phyloP scores from a whole-genome alignment of 352 stramenopile species.

The Elongisporangium undulatum region DNA sequence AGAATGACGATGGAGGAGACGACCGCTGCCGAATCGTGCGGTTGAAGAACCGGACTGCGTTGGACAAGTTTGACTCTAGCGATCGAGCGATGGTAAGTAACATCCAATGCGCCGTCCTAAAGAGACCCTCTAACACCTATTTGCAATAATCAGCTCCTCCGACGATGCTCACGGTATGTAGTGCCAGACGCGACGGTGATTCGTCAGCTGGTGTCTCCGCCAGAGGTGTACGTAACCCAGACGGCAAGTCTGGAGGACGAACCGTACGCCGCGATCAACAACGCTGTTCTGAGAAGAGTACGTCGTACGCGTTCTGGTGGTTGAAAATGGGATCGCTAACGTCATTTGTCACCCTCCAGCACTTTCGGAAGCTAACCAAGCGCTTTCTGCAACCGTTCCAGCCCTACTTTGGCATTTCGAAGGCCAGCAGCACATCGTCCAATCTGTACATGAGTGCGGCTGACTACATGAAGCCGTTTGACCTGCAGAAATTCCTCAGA shows the following conservation, averaged over 20 bases:
- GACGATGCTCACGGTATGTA: constrained; percentile 52
- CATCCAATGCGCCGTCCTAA: background rate
- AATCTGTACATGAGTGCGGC: constrained; percentile 69
- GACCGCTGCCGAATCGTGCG: background rate
- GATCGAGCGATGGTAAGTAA: constrained; percentile 30
- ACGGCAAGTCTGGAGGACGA: constrained; percentile 53
- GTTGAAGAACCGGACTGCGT: constrained; percentile 3
- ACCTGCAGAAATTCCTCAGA: constrained; percentile 45
- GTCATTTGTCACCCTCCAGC: constrained; percentile 22
- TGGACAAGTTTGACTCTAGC: constrained; percentile 33
- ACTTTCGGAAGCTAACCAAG: constrained; percentile 84
- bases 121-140: constrained; percentile 2
- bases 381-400: constrained; percentile 86
- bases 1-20: background rate
- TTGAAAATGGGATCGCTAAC: background rate
- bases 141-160: constrained; percentile 33
- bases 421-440: constrained; percentile 39
- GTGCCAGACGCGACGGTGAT: constrained; percentile 55
- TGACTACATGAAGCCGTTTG: constrained; percentile 77
- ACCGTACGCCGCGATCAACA: constrained; percentile 78
- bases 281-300: background rate
- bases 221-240: constrained; percentile 39
- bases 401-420: constrained; percentile 85
- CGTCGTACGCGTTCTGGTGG: too few relatives aligned
- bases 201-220: constrained; percentile 54